Conservation (phyloP, 257 asterid genomes). For the Nicotiana undulata region DNA sequence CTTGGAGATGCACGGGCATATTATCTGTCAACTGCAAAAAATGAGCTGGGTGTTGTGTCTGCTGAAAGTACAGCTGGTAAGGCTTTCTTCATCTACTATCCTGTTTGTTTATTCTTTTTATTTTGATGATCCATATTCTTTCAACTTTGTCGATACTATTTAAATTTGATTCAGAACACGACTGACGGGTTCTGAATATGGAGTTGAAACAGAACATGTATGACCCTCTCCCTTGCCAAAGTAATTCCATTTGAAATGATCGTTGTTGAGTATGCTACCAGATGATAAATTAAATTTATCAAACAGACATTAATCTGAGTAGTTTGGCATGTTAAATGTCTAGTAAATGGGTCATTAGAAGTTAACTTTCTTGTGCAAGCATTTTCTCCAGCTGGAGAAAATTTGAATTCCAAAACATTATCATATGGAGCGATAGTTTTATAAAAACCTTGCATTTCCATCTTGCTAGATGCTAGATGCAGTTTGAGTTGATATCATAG, state of each 20-base stretch:
- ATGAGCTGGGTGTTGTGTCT: conserved; percentile 92
- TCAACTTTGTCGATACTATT: not conserved
- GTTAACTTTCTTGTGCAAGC: not conserved
- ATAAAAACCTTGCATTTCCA: not conserved
- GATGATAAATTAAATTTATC: not conserved
- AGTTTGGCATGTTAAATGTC: not conserved
- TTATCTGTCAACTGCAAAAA: conserved; percentile 82
- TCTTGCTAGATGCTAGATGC: not conserved
- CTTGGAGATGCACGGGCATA: conserved; percentile 98
- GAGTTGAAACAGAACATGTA: not conserved
- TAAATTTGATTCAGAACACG: not conserved
- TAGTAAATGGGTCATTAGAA: not conserved
- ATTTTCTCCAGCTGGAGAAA: not conserved
- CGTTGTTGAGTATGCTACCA: not conserved
- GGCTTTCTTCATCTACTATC: not conserved
- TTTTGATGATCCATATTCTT: not conserved
- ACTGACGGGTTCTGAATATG: not conserved
- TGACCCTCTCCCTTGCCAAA: not conserved
- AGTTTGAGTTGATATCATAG: not conserved
- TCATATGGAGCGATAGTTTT: not conserved
- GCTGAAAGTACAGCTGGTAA: conserved; percentile 84
- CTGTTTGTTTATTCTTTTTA: not conserved
- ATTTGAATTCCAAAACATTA: not conserved
- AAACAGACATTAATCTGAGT: not conserved
- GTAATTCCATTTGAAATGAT: not conserved